A percentile compares a stretch with the other conserved stretches of the same genome.
Evolutionary conservation across 768 basidiomycete genomes (phyloP).

Genomic region (Auriscalpium microsporum): DNA sequence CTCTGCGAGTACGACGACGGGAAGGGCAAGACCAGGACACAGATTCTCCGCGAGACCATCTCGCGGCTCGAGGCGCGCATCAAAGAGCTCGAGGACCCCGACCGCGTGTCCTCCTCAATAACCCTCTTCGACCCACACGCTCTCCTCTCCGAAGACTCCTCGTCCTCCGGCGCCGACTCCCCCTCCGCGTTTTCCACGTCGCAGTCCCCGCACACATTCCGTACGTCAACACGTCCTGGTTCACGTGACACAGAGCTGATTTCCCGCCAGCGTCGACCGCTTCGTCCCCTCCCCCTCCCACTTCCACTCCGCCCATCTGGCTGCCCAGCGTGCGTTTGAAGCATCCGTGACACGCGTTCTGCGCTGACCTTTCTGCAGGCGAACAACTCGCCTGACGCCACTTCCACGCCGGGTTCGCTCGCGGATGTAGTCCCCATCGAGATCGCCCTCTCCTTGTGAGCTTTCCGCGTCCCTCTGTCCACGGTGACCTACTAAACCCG

Average conservation of each 20-base stretch:
- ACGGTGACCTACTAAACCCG: slow-evolving; percentile 1
- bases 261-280: not conserved
- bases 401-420: slow-evolving; percentile 34
- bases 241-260: slow-evolving; percentile 12
- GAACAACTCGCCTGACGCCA: slow-evolving; percentile 41
- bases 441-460: slow-evolving; percentile 60
- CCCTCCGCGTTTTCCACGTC: slow-evolving; percentile 26
- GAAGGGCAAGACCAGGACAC: slow-evolving; percentile 75
- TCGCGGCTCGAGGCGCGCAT: slow-evolving; percentile 62
- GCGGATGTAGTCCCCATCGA: slow-evolving; percentile 46
- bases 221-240: slow-evolving; percentile 44
- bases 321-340: not conserved
- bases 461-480: slow-evolving; percentile 6
- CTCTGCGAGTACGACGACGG: slow-evolving; percentile 79
- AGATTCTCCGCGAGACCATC: slow-evolving; percentile 71
- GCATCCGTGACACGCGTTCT: not conserved
- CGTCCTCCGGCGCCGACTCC: slow-evolving; percentile 26
- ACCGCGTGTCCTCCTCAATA: slow-evolving; percentile 59
- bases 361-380: slow-evolving; percentile 19
- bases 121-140: slow-evolving; percentile 63
- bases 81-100: slow-evolving; percentile 68
- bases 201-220: slow-evolving; percentile 25
- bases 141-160: slow-evolving; percentile 24
- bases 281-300: not conserved
- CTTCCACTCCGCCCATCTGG: slow-evolving; percentile 1